Conservation (phyloP, 1,284 basidiomycete genomes). For the Cutaneotrichosporon cavernicola region DNA sequence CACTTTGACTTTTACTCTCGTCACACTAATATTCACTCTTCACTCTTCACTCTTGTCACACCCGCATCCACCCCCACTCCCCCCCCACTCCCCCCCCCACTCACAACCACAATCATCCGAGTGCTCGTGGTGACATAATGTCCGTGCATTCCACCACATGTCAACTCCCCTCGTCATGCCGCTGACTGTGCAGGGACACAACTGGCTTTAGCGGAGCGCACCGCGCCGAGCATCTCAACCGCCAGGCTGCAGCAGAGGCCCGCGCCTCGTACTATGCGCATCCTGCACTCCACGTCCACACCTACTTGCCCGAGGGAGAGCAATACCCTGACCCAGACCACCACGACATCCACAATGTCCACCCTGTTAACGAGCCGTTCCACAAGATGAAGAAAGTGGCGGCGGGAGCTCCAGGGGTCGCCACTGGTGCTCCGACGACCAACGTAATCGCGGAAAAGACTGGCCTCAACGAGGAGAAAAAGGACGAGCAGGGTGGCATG, state of each 20-base stretch:
- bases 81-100: background rate
- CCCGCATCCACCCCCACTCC: background rate
- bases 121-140: background rate
- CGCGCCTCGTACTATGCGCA: constrained; percentile 49
- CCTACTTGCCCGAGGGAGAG: constrained; percentile 28
- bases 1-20: too few relatives aligned
- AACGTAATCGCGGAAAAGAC: constrained; percentile 8
- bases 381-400: background rate
- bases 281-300: constrained; percentile 40
- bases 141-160: background rate
- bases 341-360: constrained; percentile 29
- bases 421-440: background rate
- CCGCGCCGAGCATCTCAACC: constrained; percentile 41
- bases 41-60: too few relatives aligned
- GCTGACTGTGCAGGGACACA: constrained; percentile 33
- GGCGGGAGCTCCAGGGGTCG: background rate
- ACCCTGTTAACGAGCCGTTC: constrained; percentile 35
- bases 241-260: constrained; percentile 42
- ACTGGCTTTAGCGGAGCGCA: constrained; percentile 21
- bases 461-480: constrained; percentile 15
- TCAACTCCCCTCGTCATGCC: background rate
- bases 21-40: too few relatives aligned
- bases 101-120: background rate
- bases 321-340: constrained; percentile 10
- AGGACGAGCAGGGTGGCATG: constrained; percentile 37